Percentiles rank a stretch among this genome's conserved stretches.
Evolutionary conservation across 345 rosid genomes (phyloP).

Genomic region (Ceriops tagal): DNA sequence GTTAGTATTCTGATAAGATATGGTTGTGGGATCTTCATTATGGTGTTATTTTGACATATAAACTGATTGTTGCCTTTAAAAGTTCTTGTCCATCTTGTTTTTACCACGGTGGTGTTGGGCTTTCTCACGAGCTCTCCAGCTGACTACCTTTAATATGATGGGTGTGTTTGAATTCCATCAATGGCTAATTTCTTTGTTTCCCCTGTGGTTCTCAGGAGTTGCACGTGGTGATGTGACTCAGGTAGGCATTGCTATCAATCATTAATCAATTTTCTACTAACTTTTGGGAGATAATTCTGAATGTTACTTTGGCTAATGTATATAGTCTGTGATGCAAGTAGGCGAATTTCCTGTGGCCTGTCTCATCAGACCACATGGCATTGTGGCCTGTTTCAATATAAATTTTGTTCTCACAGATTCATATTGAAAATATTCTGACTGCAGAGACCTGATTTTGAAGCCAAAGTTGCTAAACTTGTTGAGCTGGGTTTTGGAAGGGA

Average conservation of each 20-base stretch:
- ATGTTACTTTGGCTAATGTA: no score
- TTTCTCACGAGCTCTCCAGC: no score
- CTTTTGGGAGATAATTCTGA: no score
- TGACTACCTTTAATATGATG: no score
- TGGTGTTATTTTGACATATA: not conserved
- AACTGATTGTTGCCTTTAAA: not conserved
- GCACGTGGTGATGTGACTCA: slow-evolving; percentile 25
- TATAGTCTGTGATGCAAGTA: no score
- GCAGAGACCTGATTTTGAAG: slow-evolving; percentile 83
- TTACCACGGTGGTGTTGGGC: not conserved
- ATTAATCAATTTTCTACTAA: no score
- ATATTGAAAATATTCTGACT: slow-evolving; percentile 3
- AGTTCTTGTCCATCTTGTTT: not conserved
- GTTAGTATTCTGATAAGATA: slow-evolving; percentile 33
- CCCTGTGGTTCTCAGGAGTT: slow-evolving; percentile 30
- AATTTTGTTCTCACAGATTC: not conserved
- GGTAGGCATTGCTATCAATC: slow-evolving; percentile 30
- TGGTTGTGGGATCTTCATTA: not conserved
- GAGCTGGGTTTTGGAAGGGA: slow-evolving; percentile 82
- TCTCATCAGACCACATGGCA: not conserved
- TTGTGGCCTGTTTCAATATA: not conserved
- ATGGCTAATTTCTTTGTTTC: not conserved
- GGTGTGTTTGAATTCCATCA: not conserved
- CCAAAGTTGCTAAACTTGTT: slow-evolving; percentile 82
- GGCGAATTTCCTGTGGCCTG: no score